phyloP scores from a whole-genome alignment of 768 basidiomycete genomes.

The Pisolithus microcarpus region DNA sequence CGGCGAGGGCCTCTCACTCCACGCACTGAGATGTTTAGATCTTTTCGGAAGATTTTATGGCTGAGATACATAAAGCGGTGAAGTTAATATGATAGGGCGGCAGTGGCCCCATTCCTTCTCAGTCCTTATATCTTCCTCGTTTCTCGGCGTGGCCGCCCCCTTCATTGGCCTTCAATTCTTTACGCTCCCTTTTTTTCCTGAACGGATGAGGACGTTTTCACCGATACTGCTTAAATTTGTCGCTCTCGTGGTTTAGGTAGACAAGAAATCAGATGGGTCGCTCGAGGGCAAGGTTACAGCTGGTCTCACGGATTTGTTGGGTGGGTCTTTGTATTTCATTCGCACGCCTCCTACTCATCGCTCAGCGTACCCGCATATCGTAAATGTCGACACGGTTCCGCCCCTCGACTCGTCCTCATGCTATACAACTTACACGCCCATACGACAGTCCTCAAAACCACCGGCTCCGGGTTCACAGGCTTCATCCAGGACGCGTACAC shows the following conservation, averaged over 20 bases:
- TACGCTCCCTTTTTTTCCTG: too few species aligned
- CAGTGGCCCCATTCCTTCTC: too few species aligned
- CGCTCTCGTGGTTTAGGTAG: constrained; percentile 38
- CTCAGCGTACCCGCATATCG: not conserved
- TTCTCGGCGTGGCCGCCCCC: not conserved
- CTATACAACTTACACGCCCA: not conserved
- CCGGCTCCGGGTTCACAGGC: constrained; percentile 76
- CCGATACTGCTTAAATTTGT: not conserved
- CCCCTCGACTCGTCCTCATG: too few species aligned
- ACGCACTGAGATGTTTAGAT: too few species aligned
- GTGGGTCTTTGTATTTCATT: constrained; percentile 34
- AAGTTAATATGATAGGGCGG: too few species aligned
- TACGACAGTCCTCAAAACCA: constrained; percentile 73
- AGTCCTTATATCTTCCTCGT: not conserved
- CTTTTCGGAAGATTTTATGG: too few species aligned
- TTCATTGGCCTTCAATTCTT: not conserved
- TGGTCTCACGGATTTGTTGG: constrained; percentile 72
- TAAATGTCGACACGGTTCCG: too few species aligned
- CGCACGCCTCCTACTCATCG: not conserved
- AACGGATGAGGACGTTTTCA: too few species aligned
- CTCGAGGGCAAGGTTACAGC: constrained; percentile 55
- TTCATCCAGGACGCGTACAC: constrained; percentile 86
- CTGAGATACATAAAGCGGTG: too few species aligned
- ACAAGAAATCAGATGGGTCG: constrained; percentile 53
- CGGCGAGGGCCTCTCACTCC: too few species aligned